Conservation (phyloP, 257 asterid species). For the Solanum tarijense region DNA sequence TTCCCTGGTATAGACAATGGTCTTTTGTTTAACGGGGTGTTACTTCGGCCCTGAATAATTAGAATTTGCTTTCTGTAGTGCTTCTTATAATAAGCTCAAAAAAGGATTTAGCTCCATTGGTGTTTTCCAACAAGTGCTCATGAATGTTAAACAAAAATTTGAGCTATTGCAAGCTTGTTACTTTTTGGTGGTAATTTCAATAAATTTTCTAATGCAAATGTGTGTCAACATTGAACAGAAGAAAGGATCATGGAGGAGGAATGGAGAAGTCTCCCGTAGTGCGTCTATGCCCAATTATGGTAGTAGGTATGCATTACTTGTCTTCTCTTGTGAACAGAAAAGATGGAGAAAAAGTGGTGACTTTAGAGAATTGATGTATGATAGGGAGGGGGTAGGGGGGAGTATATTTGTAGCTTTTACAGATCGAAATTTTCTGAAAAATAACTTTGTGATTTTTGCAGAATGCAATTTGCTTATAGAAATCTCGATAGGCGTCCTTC, state of each 20-base stretch:
- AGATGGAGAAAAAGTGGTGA: background rate
- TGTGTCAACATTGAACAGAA: conserved; percentile 50
- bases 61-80: background rate
- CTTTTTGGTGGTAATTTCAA: background rate
- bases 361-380: background rate
- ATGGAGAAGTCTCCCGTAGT: conserved; percentile 39
- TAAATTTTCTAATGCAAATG: background rate
- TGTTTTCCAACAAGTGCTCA: background rate
- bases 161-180: background rate
- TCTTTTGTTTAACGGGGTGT: background rate
- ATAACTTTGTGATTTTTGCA: conserved; percentile 21
- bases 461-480: conserved; percentile 33
- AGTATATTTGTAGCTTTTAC: background rate
- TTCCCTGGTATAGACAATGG: background rate
- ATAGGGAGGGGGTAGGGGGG: background rate
- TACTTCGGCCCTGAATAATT: background rate
- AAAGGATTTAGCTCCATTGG: background rate
- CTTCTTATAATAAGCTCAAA: background rate
- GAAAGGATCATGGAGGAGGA: conserved; percentile 57
- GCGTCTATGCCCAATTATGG: conserved; percentile 54
- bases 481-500: conserved; percentile 39
- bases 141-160: background rate
- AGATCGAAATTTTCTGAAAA: background rate
- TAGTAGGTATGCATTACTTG: conserved; percentile 43
- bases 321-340: background rate